These are phyloP conservation scores for Penicillium oxalicum DNA, from an alignment of 2,329 filamentous ascomycete species.

Conservation along the genomic window DNA sequence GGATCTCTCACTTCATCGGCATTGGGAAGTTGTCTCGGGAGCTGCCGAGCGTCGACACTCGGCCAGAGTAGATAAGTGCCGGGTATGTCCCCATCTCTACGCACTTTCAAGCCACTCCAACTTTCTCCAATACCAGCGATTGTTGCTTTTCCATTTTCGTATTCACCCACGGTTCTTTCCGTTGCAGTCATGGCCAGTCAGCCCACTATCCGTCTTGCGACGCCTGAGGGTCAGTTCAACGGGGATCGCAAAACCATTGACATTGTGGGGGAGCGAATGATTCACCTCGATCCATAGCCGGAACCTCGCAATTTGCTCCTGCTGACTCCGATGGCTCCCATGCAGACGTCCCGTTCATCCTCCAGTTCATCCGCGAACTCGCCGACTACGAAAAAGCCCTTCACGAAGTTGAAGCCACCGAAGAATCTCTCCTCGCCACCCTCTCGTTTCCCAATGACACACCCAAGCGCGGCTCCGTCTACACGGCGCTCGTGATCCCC, in stretches of 20 bases:
- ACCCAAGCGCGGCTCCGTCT: constrained; percentile 56
- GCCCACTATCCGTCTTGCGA: constrained; percentile 38
- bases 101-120: background rate
- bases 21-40: background rate
- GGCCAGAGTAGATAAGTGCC: no score
- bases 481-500: constrained; percentile 63
- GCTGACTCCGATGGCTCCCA: constrained; percentile 6
- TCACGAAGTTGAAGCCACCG: constrained; percentile 69
- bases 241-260: no score
- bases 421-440: constrained; percentile 63
- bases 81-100: background rate
- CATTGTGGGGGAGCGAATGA: no score
- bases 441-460: constrained; percentile 64
- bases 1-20: background rate
- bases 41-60: background rate
- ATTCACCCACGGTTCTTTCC: background rate
- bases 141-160: background rate
- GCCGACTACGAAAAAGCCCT: constrained; percentile 81
- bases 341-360: constrained; percentile 73
- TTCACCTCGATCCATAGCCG: no score
- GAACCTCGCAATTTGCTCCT: background rate
- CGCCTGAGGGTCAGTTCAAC: constrained; percentile 31
- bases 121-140: background rate
- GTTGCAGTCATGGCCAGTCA: constrained; percentile 27
- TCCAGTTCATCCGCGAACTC: constrained; percentile 74